A percentile compares a stretch with the other conserved stretches of the same genome.
Conservation (phyloP, 331 rosid genomes). For the Malus hybrid region DNA sequence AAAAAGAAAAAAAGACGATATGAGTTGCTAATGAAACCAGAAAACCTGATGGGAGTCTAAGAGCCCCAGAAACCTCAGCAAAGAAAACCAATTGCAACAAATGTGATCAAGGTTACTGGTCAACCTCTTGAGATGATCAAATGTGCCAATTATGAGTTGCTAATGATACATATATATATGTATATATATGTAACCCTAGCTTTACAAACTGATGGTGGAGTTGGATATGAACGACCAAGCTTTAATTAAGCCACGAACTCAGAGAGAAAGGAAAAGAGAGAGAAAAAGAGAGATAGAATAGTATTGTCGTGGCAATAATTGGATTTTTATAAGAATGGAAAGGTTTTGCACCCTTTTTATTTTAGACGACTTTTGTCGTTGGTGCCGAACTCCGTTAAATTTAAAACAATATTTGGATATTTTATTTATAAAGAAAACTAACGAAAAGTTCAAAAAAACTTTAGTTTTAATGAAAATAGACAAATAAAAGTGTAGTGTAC, state of each 20-base stretch:
- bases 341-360: slow-evolving; percentile 31
- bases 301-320: background rate
- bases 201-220: background rate
- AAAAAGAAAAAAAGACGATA: background rate
- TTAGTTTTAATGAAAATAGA: too few relatives aligned
- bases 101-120: too few relatives aligned
- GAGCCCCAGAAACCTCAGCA: background rate
- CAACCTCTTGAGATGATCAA: background rate
- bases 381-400: slow-evolving; percentile 52
- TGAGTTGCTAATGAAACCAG: background rate
- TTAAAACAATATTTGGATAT: background rate
- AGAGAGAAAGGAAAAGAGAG: slow-evolving; percentile 12
- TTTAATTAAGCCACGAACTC: background rate
- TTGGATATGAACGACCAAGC: background rate
- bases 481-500: too few relatives aligned
- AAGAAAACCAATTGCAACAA: background rate
- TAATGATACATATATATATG: background rate
- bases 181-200: background rate
- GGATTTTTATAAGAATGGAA: slow-evolving; percentile 36
- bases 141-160: background rate
- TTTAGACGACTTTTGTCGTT: slow-evolving; percentile 31
- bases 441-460: too few relatives aligned
- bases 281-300: background rate
- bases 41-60: background rate
- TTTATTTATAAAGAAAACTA: background rate